Conservation (phyloP, 345 rosid genomes). For the Limnanthes douglasii region DNA sequence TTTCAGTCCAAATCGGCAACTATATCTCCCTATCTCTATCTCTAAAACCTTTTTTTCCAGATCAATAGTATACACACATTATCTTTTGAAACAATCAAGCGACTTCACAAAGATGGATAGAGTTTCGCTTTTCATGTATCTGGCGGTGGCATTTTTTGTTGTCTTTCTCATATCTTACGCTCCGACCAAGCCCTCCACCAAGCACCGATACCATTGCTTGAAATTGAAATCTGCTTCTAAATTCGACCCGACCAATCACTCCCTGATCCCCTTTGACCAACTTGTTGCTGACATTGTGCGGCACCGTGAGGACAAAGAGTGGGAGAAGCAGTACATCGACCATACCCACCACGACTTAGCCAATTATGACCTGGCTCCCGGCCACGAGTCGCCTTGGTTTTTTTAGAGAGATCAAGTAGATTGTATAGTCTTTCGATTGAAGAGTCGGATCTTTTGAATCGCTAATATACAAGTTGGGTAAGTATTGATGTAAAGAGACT, state of each 20-base stretch:
- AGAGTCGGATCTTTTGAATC: too few species aligned
- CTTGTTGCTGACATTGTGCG: slow-evolving; percentile 67
- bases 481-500: too few species aligned
- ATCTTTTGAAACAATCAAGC: too few species aligned
- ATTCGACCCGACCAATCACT: slow-evolving; percentile 29
- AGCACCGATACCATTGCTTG: too few species aligned
- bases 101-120: slow-evolving; percentile 33
- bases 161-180: slow-evolving; percentile 40
- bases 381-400: slow-evolving; percentile 50
- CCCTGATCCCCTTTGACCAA: slow-evolving; percentile 51
- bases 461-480: too few species aligned
- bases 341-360: slow-evolving; percentile 42
- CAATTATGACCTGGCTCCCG: slow-evolving; percentile 28
- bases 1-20: too few species aligned
- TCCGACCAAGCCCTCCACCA: slow-evolving; percentile 30
- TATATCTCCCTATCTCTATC: too few species aligned
- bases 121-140: slow-evolving; percentile 27
- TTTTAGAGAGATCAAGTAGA: too few species aligned
- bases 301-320: slow-evolving; percentile 60
- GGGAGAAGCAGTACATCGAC: slow-evolving; percentile 68
- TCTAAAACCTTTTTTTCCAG: too few species aligned
- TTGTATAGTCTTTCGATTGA: too few species aligned
- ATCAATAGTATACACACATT: too few species aligned
- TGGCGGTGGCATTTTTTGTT: slow-evolving; percentile 28
- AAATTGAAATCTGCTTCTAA: slow-evolving; percentile 41